These are phyloP conservation scores for Smittium culicis DNA, from an alignment of 371 early-diverging fungal species.

Conservation along the genomic window DNA sequence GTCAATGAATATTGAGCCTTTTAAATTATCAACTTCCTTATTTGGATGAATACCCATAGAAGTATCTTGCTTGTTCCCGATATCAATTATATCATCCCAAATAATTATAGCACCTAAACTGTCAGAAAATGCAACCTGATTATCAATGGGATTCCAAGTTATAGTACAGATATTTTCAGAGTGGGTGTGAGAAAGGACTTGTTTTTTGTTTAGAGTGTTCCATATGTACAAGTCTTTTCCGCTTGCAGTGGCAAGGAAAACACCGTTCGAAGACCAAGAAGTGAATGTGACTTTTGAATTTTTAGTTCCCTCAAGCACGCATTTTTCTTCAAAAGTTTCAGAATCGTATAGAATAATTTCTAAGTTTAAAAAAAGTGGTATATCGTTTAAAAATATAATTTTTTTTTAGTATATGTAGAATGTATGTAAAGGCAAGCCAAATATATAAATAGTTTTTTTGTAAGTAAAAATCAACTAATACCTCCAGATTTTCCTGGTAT, in stretches of 20 bases:
- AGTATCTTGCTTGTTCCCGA: conserved; percentile 23
- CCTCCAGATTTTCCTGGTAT: too few relatives aligned
- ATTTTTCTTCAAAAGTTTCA: neutral
- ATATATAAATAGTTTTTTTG: too few relatives aligned
- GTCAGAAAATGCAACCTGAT: conserved; percentile 32
- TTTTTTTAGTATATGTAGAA: too few relatives aligned
- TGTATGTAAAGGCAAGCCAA: too few relatives aligned
- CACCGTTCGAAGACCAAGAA: conserved; percentile 27
- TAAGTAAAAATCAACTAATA: too few relatives aligned
- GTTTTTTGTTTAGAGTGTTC: conserved; percentile 19
- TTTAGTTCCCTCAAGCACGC: conserved; percentile 14
- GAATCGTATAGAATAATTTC: conserved; percentile 16
- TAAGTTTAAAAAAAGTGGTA: conserved; percentile 18
- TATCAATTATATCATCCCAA: conserved; percentile 38
- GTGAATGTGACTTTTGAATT: conserved; percentile 15
- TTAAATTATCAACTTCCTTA: conserved; percentile 9
- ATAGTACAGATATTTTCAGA: conserved; percentile 19
- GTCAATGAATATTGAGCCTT: too few relatives aligned
- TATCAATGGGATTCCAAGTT: conserved; percentile 26
- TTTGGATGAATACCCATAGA: conserved; percentile 22
- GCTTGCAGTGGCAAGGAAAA: conserved; percentile 19
- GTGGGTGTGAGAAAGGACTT: conserved; percentile 13
- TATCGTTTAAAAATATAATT: conserved; percentile 14
- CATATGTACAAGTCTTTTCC: conserved; percentile 22
- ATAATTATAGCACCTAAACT: conserved; percentile 29